Evolutionary conservation across 257 asterid genomes (phyloP).

Genomic region (Solanum piurae): DNA sequence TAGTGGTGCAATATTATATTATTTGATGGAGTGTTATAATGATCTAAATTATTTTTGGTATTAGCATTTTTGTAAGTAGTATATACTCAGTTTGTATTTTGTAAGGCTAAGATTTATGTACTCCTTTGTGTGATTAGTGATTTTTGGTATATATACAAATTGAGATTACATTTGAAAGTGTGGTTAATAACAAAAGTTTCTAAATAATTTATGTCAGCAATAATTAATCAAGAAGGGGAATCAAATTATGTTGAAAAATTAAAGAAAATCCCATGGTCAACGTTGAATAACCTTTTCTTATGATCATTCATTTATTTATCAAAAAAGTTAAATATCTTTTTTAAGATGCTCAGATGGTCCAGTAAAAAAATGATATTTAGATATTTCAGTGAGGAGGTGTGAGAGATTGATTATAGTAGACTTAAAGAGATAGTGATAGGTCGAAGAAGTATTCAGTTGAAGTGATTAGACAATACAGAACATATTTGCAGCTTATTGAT

Average conservation of each 20-base stretch:
- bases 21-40: background rate
- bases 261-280: background rate
- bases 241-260: background rate
- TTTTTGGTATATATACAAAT: background rate
- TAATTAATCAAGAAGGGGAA: background rate
- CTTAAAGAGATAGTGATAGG: background rate
- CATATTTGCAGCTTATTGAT: background rate
- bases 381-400: background rate
- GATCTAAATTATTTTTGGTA: background rate
- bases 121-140: background rate
- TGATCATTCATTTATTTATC: background rate
- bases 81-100: background rate
- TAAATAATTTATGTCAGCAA: background rate
- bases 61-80: background rate
- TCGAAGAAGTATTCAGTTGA: background rate
- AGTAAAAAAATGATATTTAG: rapidly evolving
- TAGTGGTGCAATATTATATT: background rate
- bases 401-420: background rate
- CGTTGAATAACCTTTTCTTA: background rate
- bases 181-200: background rate
- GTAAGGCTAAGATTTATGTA: background rate
- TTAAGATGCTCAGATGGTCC: background rate
- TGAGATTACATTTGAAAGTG: background rate
- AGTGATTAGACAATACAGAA: too few relatives aligned
- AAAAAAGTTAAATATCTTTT: background rate